Conservation (phyloP, 805 yeast genomes). For the Candida manassasensis region DNA sequence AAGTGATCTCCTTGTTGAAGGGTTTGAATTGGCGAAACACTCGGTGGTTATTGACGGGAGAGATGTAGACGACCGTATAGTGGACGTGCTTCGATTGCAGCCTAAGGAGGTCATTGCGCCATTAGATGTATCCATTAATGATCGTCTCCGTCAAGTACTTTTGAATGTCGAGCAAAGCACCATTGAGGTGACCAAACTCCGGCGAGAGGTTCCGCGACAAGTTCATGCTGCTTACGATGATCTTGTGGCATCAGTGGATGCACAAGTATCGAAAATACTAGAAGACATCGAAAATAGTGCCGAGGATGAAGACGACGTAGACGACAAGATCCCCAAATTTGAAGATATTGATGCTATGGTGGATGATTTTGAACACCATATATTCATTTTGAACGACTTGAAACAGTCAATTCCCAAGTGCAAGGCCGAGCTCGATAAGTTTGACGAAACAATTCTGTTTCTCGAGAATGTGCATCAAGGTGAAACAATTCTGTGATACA, state of each 20-base stretch:
- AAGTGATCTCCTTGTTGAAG: conserved; percentile 40
- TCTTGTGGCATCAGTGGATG: conserved; percentile 26
- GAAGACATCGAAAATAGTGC: conserved; percentile 13
- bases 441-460: conserved; percentile 26
- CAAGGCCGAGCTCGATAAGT: conserved; percentile 29
- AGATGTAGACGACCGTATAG: conserved; percentile 7
- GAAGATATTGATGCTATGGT: conserved; percentile 15
- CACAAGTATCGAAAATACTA: conserved; percentile 23
- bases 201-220: conserved; percentile 48
- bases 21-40: conserved; percentile 53
- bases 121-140: conserved; percentile 62
- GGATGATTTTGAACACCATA: conserved; percentile 22
- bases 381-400: conserved; percentile 27
- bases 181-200: conserved; percentile 48
- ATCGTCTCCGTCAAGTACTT: conserved; percentile 50
- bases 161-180: conserved; percentile 60
- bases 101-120: conserved; percentile 54
- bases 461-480: conserved; percentile 18
- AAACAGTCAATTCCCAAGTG: conserved; percentile 34
- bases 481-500: too few relatives aligned
- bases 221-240: conserved; percentile 35
- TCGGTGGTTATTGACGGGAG: conserved; percentile 57
- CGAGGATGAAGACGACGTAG: conserved; percentile 10
- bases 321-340: conserved; percentile 9
- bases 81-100: conserved; percentile 28